phyloP scores from a whole-genome alignment of 2,329 filamentous ascomycete genomes.

The Curvularia eragrostidis region DNA sequence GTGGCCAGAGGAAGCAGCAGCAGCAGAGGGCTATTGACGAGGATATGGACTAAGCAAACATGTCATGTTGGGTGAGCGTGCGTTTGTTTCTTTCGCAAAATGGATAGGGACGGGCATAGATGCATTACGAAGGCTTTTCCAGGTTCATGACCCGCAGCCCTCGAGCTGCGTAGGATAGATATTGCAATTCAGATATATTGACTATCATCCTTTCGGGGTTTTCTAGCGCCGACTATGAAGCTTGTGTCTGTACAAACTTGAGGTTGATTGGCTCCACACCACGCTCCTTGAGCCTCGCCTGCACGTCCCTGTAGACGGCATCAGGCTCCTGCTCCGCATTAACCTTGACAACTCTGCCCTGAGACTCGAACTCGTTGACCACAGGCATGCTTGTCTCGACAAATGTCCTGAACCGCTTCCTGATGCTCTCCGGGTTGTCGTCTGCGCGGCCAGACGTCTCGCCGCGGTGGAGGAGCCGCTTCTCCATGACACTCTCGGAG shows the following conservation, averaged over 20 bases:
- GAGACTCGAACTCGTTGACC: constrained; percentile 79
- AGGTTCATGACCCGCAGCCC: constrained; percentile 37
- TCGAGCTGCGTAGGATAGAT: constrained; percentile 44
- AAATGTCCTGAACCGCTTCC: constrained; percentile 94
- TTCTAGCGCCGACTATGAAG: constrained; percentile 15
- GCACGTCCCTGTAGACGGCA: constrained; percentile 65
- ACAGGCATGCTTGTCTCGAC: constrained; percentile 98
- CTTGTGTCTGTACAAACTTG: constrained; percentile 39
- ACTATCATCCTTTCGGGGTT: background rate
- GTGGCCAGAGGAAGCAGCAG: constrained; percentile 37
- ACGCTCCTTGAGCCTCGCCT: constrained; percentile 43
- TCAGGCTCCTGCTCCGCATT: constrained; percentile 73
- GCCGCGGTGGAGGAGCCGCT: constrained; percentile 82
- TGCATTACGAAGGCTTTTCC: constrained; percentile 40
- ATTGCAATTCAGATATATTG: constrained; percentile 37
- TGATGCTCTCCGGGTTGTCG: constrained; percentile 94
- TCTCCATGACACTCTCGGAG: constrained; percentile 86
- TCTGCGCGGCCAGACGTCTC: constrained; percentile 91
- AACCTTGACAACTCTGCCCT: constrained; percentile 81
- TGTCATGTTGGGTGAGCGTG: constrained; percentile 8
- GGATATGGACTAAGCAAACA: constrained; percentile 41
- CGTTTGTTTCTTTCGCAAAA: constrained; percentile 28
- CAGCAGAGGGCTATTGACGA: constrained; percentile 46
- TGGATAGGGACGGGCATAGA: constrained; percentile 32
- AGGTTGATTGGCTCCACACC: constrained; percentile 42